Conservation (phyloP, 805 yeast species). For the Schizosaccharomyces osmophilus region DNA sequence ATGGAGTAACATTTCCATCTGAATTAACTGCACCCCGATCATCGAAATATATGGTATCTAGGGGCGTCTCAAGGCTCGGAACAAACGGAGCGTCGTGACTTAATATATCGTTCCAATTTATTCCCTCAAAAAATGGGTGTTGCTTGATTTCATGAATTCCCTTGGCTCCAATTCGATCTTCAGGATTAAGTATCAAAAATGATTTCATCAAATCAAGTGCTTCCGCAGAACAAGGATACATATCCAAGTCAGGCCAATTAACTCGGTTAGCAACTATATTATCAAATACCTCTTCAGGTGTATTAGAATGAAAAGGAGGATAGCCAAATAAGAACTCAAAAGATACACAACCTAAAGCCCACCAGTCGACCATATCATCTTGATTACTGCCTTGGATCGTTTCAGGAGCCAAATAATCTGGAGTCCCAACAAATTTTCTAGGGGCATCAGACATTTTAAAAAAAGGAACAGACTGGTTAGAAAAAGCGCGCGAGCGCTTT, state of each 20-base stretch:
- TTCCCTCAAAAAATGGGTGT: slow-evolving; percentile 52
- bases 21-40: slow-evolving; percentile 45
- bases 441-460: slow-evolving; percentile 15
- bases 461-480: not conserved
- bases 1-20: not conserved
- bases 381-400: slow-evolving; percentile 69
- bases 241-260: slow-evolving; percentile 47
- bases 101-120: slow-evolving; percentile 53
- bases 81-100: slow-evolving; percentile 57
- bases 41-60: slow-evolving; percentile 78
- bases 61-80: slow-evolving; percentile 57
- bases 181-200: slow-evolving; percentile 40
- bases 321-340: slow-evolving; percentile 81
- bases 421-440: slow-evolving; percentile 68
- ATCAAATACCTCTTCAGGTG: slow-evolving; percentile 59
- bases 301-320: slow-evolving; percentile 76
- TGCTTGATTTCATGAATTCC: slow-evolving; percentile 57
- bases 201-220: slow-evolving; percentile 52
- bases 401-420: slow-evolving; percentile 93
- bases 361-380: slow-evolving; percentile 82
- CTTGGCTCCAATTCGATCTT: slow-evolving; percentile 39
- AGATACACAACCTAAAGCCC: slow-evolving; percentile 91
- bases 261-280: slow-evolving; percentile 46
- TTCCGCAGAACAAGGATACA: slow-evolving; percentile 26
- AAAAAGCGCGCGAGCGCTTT: not conserved